Percentiles rank a stretch among this genome's conserved stretches.
Conservation (phyloP, 2,329 filamentous ascomycete species). For the Huntiella abstrusa region DNA sequence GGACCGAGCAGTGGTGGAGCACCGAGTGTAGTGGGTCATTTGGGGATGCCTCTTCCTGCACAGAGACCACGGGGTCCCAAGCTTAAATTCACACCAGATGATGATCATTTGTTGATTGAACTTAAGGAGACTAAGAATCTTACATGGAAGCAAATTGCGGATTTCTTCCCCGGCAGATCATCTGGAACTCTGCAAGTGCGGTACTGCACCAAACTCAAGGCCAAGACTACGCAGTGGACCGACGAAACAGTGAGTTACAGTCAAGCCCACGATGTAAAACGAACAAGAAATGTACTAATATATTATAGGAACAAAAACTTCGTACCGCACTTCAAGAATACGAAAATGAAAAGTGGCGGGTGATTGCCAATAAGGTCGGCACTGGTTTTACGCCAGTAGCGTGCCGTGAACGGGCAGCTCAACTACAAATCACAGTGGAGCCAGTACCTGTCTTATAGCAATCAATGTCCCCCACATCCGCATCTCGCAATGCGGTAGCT, state of each 20-base stretch:
- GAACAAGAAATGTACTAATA: neutral
- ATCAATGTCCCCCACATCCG: conserved; percentile 33
- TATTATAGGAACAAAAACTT: conserved; percentile 53
- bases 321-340: conserved; percentile 63
- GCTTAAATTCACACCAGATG: conserved; percentile 82
- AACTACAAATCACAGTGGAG: conserved; percentile 29
- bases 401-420: conserved; percentile 61
- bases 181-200: conserved; percentile 83
- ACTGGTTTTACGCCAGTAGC: conserved; percentile 74
- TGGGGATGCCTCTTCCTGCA: conserved; percentile 71
- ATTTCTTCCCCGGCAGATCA: conserved; percentile 82
- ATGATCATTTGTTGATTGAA: conserved; percentile 73
- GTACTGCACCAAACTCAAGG: conserved; percentile 88
- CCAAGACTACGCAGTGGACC: conserved; percentile 83
- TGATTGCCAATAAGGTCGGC: conserved; percentile 78
- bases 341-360: conserved; percentile 83
- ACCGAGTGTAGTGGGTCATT: conserved; percentile 71
- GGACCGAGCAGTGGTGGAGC: conserved; percentile 31
- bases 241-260: conserved; percentile 60
- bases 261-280: neutral
- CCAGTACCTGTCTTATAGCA: conserved; percentile 31
- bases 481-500: conserved; percentile 26
- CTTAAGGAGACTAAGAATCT: conserved; percentile 88
- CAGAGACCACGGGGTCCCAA: conserved; percentile 70
- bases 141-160: conserved; percentile 94